phyloP scores from a whole-genome alignment of 163 green algal genomes.

The Prototheca cutis region DNA sequence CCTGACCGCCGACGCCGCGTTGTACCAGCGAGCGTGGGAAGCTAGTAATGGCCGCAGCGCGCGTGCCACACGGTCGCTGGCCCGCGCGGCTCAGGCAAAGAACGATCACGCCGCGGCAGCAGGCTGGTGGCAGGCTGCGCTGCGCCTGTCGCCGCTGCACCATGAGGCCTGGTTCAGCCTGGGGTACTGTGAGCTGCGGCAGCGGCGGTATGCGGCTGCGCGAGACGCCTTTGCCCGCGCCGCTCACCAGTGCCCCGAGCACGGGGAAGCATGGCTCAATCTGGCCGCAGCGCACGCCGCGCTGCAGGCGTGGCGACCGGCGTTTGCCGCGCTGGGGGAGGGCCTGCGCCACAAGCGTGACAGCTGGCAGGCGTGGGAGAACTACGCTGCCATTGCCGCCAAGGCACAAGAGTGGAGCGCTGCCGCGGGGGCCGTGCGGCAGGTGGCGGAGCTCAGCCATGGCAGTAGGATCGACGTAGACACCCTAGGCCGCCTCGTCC shows the following conservation, averaged over 20 bases:
- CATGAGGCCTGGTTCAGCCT: constrained; percentile 73
- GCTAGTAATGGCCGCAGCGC: constrained; percentile 40
- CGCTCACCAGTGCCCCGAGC: constrained; percentile 60
- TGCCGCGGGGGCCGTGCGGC: constrained; percentile 34
- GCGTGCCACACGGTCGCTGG: constrained; percentile 59
- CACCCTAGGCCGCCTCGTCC: constrained; percentile 18
- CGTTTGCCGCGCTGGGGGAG: constrained; percentile 46
- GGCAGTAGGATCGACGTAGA: constrained; percentile 35
- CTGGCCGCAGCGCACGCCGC: constrained; percentile 56
- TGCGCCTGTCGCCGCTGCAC: constrained; percentile 73
- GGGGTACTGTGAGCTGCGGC: constrained; percentile 56
- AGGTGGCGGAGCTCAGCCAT: constrained; percentile 46
- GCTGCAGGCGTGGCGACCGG: constrained; percentile 14
- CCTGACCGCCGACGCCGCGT: constrained; percentile 47
- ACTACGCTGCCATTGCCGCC: constrained; percentile 58
- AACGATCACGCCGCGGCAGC: constrained; percentile 46
- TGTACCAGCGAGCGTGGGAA: constrained; percentile 67
- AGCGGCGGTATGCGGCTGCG: constrained; percentile 29
- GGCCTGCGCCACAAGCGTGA: constrained; percentile 61
- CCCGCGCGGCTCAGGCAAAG: constrained; percentile 31
- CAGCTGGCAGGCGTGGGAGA: constrained; percentile 87
- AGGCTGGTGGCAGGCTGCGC: constrained; percentile 54
- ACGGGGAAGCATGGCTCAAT: constrained; percentile 84
- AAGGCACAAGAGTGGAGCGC: constrained; percentile 27
- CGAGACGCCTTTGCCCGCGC: constrained; percentile 64